phyloP scores from a whole-genome alignment of 768 basidiomycete genomes.

The Mycena floridula region DNA sequence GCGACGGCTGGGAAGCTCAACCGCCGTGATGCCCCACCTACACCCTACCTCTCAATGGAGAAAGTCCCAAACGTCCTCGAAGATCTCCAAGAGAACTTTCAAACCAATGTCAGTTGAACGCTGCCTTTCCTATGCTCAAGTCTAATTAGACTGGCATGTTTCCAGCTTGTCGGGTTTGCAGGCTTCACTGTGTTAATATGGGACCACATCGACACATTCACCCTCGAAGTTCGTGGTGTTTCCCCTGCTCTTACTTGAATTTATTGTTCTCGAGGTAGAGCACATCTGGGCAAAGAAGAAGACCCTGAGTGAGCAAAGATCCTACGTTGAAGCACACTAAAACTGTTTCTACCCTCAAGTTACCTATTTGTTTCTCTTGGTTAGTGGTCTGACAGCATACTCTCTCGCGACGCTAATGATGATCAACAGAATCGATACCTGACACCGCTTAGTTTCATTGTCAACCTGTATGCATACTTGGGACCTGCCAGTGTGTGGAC shows the following conservation, averaged over 20 bases:
- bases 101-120: too few species aligned
- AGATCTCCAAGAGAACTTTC: too few species aligned
- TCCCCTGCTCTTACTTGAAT: neutral
- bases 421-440: conserved; percentile 52
- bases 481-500: conserved; percentile 37
- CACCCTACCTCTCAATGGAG: too few species aligned
- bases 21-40: too few species aligned
- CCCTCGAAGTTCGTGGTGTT: conserved; percentile 29
- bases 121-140: too few species aligned
- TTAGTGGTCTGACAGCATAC: too few species aligned
- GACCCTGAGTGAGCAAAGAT: conserved; percentile 31
- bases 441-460: conserved; percentile 55
- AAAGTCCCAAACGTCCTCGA: too few species aligned
- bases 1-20: too few species aligned
- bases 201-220: conserved; percentile 51
- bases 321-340: neutral
- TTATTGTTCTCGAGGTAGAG: too few species aligned
- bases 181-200: conserved; percentile 28
- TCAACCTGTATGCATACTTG: conserved; percentile 46
- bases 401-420: too few species aligned
- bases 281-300: conserved; percentile 48
- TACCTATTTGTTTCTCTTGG: conserved; percentile 37
- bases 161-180: conserved; percentile 26
- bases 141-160: too few species aligned
- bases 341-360: conserved; percentile 18